Percentiles rank a stretch among this genome's conserved stretches.
These are phyloP conservation scores for Rutidosis leptorrhynchoides DNA, from an alignment of 129 eudicot genomes.

Conservation along the genomic window DNA sequence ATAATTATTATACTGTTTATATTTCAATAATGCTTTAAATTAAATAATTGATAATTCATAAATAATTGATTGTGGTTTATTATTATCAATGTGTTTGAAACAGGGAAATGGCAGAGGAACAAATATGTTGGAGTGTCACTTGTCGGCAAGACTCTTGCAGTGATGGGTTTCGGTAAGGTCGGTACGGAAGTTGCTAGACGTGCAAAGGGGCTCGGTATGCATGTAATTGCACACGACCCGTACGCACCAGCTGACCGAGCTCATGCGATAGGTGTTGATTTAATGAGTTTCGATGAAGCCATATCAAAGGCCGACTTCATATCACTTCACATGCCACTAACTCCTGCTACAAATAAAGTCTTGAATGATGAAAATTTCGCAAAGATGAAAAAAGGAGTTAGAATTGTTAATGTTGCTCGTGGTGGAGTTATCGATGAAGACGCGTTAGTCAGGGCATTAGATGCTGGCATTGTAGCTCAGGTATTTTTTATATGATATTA, in stretches of 20 bases:
- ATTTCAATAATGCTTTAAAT: no score
- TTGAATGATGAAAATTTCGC: slow-evolving; percentile 88
- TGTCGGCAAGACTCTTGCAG: slow-evolving; percentile 96
- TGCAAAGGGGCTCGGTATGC: slow-evolving; percentile 99
- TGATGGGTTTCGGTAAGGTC: slow-evolving; percentile 96
- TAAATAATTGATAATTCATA: no score
- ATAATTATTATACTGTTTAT: no score
- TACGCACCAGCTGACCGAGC: slow-evolving; percentile 99
- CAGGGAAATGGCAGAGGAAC: slow-evolving; percentile 95
- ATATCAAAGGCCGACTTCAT: slow-evolving; percentile 75
- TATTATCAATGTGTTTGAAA: background rate
- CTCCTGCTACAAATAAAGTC: slow-evolving; percentile 71
- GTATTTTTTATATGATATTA: slow-evolving; percentile 28
- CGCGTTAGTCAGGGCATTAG: slow-evolving; percentile 84
- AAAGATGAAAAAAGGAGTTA: slow-evolving; percentile 95
- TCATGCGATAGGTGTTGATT: slow-evolving; percentile 88
- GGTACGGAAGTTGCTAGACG: slow-evolving; percentile 98
- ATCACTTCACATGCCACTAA: slow-evolving; percentile 99
- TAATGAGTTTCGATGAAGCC: slow-evolving; percentile 92
- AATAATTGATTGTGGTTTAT: no score
- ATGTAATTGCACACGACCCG: slow-evolving; percentile 93
- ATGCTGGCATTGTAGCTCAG: slow-evolving; percentile 97
- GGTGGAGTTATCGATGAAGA: slow-evolving; percentile 99
- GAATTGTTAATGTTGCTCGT: slow-evolving; percentile 93
- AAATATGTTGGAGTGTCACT: slow-evolving; percentile 98